Evolutionary conservation across 2,329 filamentous ascomycete species (phyloP), one percentile per base, ranked within the genome.

Genomic region (Aspergillus calidoustus): DNA sequence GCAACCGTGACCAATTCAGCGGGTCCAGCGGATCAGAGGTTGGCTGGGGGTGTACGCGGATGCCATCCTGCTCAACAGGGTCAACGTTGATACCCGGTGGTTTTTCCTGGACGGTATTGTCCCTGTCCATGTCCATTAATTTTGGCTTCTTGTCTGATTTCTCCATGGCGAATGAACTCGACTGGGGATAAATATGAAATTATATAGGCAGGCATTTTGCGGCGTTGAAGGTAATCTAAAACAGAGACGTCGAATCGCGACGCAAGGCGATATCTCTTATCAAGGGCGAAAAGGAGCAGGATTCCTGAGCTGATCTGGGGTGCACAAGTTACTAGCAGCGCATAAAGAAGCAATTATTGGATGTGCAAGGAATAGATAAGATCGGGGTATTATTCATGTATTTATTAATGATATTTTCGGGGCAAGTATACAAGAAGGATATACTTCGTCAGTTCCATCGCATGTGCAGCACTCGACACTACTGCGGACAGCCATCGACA

Each of bases 21-120:
- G 84, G 84, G 65, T 86, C 84, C 22, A 85, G 71, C 1, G 75
- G 68, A 64, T 85, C 83, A 23, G 73, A 67, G 1, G 79, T 82
- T 19, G 79, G 77, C 30, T 78, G 76, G 9, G 80, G 80, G 65
- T 77, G 75, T n/a, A 78, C 60, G 46, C 66, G 72, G 46, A 74
- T 60, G 31, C 76, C 76, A 67, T 74, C 63, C 15, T 58, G 64
- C 38, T 66, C 58, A 47, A 34, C 19, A 8, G 53, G 8, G 19
- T 17, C 25, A 9, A 47, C 17, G 0, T 30, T 15, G 34, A 41
- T 17, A 41, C 11, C 34, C 9, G 46, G n/a, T 7, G 15, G 44
- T 17, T 62, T 47, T 30, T 66, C 62, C 3, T 25, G 38, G 47
- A 57, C 34, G 3, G 13, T 19, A 13, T 30, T 13, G 25, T 59